A percentile compares a stretch with the other conserved stretches of the same genome.
These are phyloP conservation scores for Dichomitus squalens DNA, from an alignment of 1,284 basidiomycete genomes.

Conservation along the genomic window DNA sequence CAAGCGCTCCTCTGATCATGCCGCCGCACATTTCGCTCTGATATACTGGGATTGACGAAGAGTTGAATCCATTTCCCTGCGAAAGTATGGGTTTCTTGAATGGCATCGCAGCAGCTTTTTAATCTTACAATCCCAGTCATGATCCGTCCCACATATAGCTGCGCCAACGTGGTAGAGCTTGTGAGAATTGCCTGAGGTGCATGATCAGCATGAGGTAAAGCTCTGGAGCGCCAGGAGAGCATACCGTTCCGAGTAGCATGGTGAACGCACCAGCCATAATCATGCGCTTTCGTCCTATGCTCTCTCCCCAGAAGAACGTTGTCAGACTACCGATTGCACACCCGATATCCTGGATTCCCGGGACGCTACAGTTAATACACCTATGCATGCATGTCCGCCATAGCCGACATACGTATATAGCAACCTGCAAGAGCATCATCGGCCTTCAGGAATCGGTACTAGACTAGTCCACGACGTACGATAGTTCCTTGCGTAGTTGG, in stretches of 20 bases:
- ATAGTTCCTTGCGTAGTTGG: slow-evolving; percentile 45
- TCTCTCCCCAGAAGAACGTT: slow-evolving; percentile 44
- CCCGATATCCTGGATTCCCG: slow-evolving; percentile 39
- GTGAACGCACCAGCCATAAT: slow-evolving; percentile 44
- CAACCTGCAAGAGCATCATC: not conserved
- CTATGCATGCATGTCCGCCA: not conserved
- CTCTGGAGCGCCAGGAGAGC: slow-evolving; percentile 9
- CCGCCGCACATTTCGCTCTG: slow-evolving; percentile 27
- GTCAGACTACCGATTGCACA: slow-evolving; percentile 35
- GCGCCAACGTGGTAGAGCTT: slow-evolving; percentile 38
- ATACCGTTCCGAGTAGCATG: slow-evolving; percentile 42
- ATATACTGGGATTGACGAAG: slow-evolving; percentile 27
- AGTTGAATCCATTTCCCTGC: slow-evolving; percentile 25
- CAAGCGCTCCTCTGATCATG: slow-evolving; percentile 23
- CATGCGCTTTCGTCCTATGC: slow-evolving; percentile 44
- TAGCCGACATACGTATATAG: slow-evolving; percentile 25
- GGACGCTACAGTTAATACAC: not conserved
- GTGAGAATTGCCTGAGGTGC: slow-evolving; percentile 22
- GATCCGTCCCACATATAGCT: slow-evolving; percentile 54
- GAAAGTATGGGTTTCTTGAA: too few relatives aligned
- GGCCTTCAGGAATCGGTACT: too few relatives aligned
- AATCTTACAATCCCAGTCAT: slow-evolving; percentile 49
- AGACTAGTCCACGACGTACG: slow-evolving; percentile 27
- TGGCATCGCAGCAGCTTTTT: not conserved
- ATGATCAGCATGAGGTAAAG: slow-evolving; percentile 32